Evolutionary conservation across 495 filamentous ascomycete genomes (phyloP).

Genomic region (Trichoderma erinaceum): DNA sequence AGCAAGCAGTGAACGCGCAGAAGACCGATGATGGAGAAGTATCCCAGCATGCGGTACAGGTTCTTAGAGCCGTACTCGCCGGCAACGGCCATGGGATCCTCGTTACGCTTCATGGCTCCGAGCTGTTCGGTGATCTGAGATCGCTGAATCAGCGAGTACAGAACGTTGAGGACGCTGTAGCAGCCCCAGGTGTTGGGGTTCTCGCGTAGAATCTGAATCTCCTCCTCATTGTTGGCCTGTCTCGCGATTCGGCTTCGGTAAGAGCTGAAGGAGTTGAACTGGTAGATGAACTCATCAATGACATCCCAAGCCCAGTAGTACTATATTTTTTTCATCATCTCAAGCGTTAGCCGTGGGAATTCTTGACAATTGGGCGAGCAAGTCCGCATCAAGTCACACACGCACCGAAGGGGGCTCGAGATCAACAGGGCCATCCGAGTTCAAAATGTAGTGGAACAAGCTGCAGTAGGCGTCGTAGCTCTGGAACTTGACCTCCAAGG

Average conservation of each 20-base stretch:
- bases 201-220: conserved; percentile 82
- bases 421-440: conserved; percentile 96
- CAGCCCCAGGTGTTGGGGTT: conserved; percentile 99
- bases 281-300: conserved; percentile 99
- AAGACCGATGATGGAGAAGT: conserved; percentile 97
- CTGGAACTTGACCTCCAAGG: conserved; percentile 88
- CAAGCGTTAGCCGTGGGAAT: conserved; percentile 20
- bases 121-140: conserved; percentile 98
- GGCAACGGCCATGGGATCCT: conserved; percentile 77
- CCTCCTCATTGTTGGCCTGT: conserved; percentile 78
- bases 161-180: conserved; percentile 98
- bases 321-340: conserved; percentile 39
- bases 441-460: conserved; percentile 97
- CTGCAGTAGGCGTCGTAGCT: conserved; percentile 99
- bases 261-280: conserved; percentile 98
- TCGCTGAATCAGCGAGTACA: conserved; percentile 96
- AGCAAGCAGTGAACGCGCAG: conserved; percentile 94
- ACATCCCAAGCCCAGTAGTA: conserved; percentile 99
- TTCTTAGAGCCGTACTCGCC: conserved; percentile 92
- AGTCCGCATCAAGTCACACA: conserved; percentile 20
- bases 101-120: conserved; percentile 84
- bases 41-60: conserved; percentile 95
- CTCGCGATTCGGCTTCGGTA: conserved; percentile 88
- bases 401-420: conserved; percentile 90
- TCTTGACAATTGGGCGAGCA: background rate